These are phyloP conservation scores for Claviceps pazoutovae DNA, from an alignment of 2,329 filamentous ascomycete species.

Conservation along the genomic window DNA sequence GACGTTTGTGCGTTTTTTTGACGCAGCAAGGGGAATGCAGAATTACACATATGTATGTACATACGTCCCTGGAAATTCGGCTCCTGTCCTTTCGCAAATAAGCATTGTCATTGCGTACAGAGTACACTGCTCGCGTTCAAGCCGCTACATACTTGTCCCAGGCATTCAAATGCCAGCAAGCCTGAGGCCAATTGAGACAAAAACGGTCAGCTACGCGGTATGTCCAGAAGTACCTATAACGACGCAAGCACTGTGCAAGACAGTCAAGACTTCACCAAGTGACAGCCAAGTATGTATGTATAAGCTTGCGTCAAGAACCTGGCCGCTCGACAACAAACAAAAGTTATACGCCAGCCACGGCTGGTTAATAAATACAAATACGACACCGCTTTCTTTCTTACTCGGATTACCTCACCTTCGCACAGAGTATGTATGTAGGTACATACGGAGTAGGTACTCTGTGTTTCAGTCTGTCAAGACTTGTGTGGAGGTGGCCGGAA, in stretches of 20 bases:
- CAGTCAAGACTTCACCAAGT: background rate
- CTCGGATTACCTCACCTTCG: background rate
- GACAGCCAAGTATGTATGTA: background rate
- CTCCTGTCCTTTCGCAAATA: too few species aligned
- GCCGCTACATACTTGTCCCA: too few species aligned
- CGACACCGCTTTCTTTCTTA: background rate
- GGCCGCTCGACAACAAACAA: background rate
- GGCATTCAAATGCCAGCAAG: background rate
- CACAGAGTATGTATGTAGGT: too few species aligned
- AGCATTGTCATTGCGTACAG: too few species aligned
- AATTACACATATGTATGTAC: too few species aligned
- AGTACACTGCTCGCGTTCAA: too few species aligned
- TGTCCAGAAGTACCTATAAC: too few species aligned
- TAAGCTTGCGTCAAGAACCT: background rate
- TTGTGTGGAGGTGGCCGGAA: conserved; percentile 5
- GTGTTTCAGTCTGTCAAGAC: background rate
- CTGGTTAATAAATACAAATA: background rate
- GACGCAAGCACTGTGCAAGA: too few species aligned
- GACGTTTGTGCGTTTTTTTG: background rate
- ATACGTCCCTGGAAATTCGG: background rate
- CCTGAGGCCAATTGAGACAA: background rate
- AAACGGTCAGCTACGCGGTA: background rate
- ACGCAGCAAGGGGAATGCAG: background rate
- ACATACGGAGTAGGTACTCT: background rate
- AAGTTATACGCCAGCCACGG: background rate